These are phyloP conservation scores for Naganishia antarctica DNA, from an alignment of 768 basidiomycete species.

Conservation along the genomic window DNA sequence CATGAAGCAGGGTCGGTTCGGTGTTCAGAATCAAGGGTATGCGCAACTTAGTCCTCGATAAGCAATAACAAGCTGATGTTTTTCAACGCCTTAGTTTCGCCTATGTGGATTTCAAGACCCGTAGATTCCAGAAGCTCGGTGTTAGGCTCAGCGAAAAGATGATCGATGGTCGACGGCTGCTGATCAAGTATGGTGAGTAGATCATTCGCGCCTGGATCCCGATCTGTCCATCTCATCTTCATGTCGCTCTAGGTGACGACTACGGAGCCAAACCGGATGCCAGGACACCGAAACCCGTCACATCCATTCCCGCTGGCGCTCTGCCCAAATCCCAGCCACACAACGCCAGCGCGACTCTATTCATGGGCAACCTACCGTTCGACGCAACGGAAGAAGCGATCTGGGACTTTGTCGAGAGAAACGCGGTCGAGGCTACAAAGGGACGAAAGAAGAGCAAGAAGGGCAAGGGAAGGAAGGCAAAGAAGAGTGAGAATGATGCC, in stretches of 20 bases:
- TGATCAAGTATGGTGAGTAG: conserved; percentile 83
- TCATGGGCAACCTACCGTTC: conserved; percentile 89
- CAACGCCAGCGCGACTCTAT: conserved; percentile 65
- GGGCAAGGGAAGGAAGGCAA: conserved; percentile 27
- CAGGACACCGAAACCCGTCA: conserved; percentile 50
- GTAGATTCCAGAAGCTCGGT: conserved; percentile 68
- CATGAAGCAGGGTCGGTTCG: conserved; percentile 55
- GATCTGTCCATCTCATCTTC: conserved; percentile 24
- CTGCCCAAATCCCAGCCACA: conserved; percentile 75
- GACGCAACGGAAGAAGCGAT: conserved; percentile 77
- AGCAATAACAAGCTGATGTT: not conserved
- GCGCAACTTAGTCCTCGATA: not conserved
- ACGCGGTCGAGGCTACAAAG: conserved; percentile 51
- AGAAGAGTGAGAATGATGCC: conserved; percentile 32
- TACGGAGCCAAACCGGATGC: conserved; percentile 56
- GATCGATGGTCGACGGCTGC: conserved; percentile 74
- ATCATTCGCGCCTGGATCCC: conserved; percentile 15
- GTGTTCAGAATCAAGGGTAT: conserved; percentile 40
- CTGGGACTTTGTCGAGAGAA: conserved; percentile 63
- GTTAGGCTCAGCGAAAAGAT: conserved; percentile 75
- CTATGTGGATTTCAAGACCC: conserved; percentile 84
- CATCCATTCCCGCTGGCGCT: conserved; percentile 52
- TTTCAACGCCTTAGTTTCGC: conserved; percentile 63
- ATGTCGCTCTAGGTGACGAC: conserved; percentile 59
- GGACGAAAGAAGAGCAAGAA: conserved; percentile 41